A percentile compares a stretch with the other conserved stretches of the same genome.
Evolutionary conservation across 2,329 filamentous ascomycete species (phyloP).

Genomic region (Colletotrichum kahawae): DNA sequence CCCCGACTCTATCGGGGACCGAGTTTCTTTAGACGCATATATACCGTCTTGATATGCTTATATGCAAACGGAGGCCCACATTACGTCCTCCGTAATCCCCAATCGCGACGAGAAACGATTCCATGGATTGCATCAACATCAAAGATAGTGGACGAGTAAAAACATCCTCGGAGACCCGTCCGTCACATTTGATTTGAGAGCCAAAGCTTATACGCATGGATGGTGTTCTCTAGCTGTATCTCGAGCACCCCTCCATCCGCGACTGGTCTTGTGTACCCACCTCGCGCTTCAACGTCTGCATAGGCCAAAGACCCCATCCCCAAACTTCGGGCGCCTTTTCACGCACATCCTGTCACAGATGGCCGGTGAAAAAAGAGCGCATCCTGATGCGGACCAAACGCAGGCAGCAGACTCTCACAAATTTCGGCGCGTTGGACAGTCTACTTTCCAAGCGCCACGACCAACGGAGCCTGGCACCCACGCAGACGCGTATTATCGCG

Average conservation of each 20-base stretch:
- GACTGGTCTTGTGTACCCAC: background rate
- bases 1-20: background rate
- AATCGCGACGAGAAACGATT: background rate
- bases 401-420: background rate
- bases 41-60: rapidly evolving
- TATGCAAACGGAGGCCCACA: background rate
- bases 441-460: background rate
- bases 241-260: background rate
- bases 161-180: background rate
- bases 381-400: background rate
- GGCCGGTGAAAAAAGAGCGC: background rate
- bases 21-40: background rate
- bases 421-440: background rate
- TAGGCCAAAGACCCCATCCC: background rate
- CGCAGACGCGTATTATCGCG: slow-evolving; percentile 26
- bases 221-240: background rate
- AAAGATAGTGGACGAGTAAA: background rate
- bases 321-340: too few species aligned
- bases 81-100: background rate
- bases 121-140: background rate
- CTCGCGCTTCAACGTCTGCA: background rate
- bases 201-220: background rate
- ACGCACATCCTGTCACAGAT: background rate
- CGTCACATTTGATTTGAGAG: background rate
- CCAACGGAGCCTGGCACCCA: background rate